phyloP scores from a whole-genome alignment of 768 basidiomycete species.

The Suillus ampliporus region DNA sequence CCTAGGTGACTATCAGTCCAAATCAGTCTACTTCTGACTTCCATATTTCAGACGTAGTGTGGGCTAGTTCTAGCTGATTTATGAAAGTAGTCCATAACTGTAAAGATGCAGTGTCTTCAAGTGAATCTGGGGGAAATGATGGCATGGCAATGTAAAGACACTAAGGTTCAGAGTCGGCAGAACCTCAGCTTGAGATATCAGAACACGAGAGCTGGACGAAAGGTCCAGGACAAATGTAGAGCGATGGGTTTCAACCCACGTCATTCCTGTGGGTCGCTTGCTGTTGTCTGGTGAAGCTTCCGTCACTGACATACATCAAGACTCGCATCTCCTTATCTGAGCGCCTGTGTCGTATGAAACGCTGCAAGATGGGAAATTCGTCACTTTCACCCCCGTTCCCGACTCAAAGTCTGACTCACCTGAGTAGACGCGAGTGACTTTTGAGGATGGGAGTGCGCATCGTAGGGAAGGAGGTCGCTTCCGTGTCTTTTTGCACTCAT shows the following conservation, averaged over 20 bases:
- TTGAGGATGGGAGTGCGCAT: constrained; percentile 65
- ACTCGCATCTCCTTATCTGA: constrained; percentile 52
- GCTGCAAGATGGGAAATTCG: constrained; percentile 59
- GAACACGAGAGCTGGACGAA: constrained; percentile 70
- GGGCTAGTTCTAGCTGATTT: too few species aligned
- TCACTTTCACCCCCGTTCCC: constrained; percentile 53
- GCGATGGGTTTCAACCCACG: constrained; percentile 82
- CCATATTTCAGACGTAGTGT: too few species aligned
- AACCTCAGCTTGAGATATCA: constrained; percentile 59
- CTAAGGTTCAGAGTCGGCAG: constrained; percentile 50
- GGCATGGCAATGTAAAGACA: too few species aligned
- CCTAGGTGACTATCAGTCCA: too few species aligned
- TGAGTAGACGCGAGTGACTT: constrained; percentile 62
- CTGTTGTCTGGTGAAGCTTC: background rate
- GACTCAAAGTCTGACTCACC: constrained; percentile 43
- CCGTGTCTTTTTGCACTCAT: background rate
- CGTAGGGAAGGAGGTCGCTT: constrained; percentile 60
- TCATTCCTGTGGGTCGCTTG: constrained; percentile 70
- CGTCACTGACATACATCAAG: constrained; percentile 21
- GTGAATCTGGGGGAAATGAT: too few species aligned
- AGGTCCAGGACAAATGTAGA: constrained; percentile 70
- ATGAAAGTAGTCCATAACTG: too few species aligned
- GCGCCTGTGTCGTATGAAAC: constrained; percentile 54
- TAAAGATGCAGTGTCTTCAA: too few species aligned
- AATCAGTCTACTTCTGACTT: too few species aligned